Percentiles rank a stretch among this genome's conserved stretches.
Evolutionary conservation across 768 basidiomycete species (phyloP).

Genomic region (Hygrocybe punicea): DNA sequence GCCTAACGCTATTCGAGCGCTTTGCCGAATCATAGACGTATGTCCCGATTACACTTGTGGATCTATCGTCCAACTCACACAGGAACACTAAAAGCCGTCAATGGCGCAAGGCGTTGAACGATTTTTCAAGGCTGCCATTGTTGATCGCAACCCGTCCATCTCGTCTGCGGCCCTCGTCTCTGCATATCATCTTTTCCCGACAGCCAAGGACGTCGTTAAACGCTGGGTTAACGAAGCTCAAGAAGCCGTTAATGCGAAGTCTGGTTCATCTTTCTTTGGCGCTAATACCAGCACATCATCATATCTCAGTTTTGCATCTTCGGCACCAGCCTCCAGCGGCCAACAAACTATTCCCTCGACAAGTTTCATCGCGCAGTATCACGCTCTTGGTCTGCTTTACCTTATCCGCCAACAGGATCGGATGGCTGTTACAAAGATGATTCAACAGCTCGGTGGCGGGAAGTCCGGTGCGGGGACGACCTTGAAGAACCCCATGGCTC

Average conservation of each 20-base stretch:
- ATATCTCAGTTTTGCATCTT: slow-evolving; percentile 73
- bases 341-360: slow-evolving; percentile 82
- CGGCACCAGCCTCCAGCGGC: slow-evolving; percentile 46
- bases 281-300: slow-evolving; percentile 49
- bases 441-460: slow-evolving; percentile 91
- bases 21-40: slow-evolving; percentile 97
- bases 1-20: slow-evolving; percentile 93
- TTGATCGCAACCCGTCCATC: slow-evolving; percentile 93
- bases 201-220: slow-evolving; percentile 92
- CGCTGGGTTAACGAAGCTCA: slow-evolving; percentile 99
- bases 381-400: slow-evolving; percentile 90
- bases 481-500: slow-evolving; percentile 92
- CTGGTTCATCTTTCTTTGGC: slow-evolving; percentile 65
- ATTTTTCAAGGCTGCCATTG: slow-evolving; percentile 99
- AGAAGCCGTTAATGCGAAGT: slow-evolving; percentile 90
- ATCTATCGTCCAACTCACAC: slow-evolving; percentile 6
- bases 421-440: slow-evolving; percentile 99
- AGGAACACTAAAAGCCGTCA: slow-evolving; percentile 64
- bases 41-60: slow-evolving; percentile 34
- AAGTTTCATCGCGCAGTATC: slow-evolving; percentile 95
- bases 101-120: slow-evolving; percentile 98
- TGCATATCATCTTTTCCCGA: slow-evolving; percentile 92
- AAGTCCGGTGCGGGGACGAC: slow-evolving; percentile 80
- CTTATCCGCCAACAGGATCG: slow-evolving; percentile 95
- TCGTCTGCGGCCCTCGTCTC: slow-evolving; percentile 96